Conservation (phyloP, 139 green algal species). For the Coelastrella sp. region DNA sequence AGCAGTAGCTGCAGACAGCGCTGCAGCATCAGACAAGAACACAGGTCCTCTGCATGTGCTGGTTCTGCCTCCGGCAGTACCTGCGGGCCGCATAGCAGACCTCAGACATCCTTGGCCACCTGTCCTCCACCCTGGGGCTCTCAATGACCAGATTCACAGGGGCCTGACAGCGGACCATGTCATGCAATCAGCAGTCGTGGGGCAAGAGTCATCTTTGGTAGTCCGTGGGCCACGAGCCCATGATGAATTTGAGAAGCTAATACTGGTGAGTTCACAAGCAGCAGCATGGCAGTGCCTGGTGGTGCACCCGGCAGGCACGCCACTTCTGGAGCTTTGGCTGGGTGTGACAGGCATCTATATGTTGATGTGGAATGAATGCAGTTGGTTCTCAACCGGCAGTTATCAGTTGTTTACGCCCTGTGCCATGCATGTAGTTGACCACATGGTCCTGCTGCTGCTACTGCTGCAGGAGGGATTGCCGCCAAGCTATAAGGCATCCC, state of each 20-base stretch:
- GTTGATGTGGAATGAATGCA: too few relatives aligned
- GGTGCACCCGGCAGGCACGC: too few relatives aligned
- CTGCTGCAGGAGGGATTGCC: not conserved
- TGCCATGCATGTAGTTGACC: too few relatives aligned
- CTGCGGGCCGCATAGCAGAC: not conserved
- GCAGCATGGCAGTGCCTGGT: too few relatives aligned
- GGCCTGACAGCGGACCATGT: not conserved
- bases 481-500: not conserved
- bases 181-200: not conserved
- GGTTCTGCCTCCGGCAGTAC: not conserved
- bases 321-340: too few relatives aligned
- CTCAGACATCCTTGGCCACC: constrained; percentile 8
- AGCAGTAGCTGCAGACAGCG: not conserved
- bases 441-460: not conserved
- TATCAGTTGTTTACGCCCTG: too few relatives aligned
- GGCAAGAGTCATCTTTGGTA: not conserved
- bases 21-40: not conserved
- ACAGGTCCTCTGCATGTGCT: not conserved
- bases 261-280: too few relatives aligned
- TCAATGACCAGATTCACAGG: not conserved
- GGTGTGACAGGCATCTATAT: too few relatives aligned
- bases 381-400: too few relatives aligned
- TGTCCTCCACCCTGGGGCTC: not conserved
- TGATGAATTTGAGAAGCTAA: too few relatives aligned
- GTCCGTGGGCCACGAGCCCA: not conserved